Base-by-base conservation (phyloP, 129 eudicot species). In the Tanacetum coccineum region DNA sequence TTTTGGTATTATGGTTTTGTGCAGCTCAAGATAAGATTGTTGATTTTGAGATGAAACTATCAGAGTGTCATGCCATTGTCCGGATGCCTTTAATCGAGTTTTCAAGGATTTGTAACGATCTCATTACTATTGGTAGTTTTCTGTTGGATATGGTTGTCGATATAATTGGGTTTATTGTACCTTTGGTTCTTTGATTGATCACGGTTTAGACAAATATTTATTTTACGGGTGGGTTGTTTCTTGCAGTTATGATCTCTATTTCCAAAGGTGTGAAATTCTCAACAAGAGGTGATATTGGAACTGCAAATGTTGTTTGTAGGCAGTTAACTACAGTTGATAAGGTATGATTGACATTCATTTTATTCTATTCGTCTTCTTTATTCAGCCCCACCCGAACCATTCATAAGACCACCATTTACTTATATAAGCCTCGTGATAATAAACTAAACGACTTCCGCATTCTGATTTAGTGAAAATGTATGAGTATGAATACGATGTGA, bases 31-130 rank as follows among this genome's bases (percentile, higher is more conserved):
- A 88, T 81, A 88, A 92, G 75, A 88, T 92, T 60, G 81, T 91
- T 20, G 95, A 92, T 69, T 92, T 88, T 83, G 95, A 88, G 82
- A 92, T 92, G 98, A 92, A 88, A 79, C 88, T 88, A 67, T 96
- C 95, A 15, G 96, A 88, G 71, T 92, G 88, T 48, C 88, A 88
- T 62, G 95, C 98, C 62, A 92, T 85, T 64, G 98, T 92, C 12
- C 77, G 95, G 55, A 88, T 92, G 98, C 96, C 96, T 60, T 92
- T 95, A 25, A 28, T 85, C 2, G 96, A 92, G 68, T 92, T 92
- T 76, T 87, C 95, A 1, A 88, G 96, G 77, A 92, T 92, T 17
- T 92, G 96, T 70, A 92, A 74, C 78, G 96, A 92, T 84, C 88
- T 92, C 15, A 92, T 96, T 62, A 92, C 96, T 53, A 83, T 92